Evolutionary conservation across 2,329 filamentous ascomycete species (phyloP).

Genomic region (Arthrobotrys musiformis): DNA sequence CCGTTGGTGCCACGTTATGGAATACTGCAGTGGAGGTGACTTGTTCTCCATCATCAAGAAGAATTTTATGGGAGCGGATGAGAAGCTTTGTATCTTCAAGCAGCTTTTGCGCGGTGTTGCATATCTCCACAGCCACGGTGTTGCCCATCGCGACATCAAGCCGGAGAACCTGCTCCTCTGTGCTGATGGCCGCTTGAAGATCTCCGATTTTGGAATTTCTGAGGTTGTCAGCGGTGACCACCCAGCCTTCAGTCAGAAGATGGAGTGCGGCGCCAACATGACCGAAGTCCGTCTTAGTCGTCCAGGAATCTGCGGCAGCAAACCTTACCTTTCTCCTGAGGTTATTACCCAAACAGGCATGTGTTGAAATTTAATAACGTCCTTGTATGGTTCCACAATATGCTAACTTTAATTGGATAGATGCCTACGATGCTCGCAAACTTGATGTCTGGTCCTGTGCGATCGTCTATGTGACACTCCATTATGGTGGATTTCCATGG

Average conservation of each 20-base stretch:
- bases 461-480: slow-evolving; percentile 82
- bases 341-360: slow-evolving; percentile 75
- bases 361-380: slow-evolving; percentile 61
- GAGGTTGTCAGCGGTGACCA: slow-evolving; percentile 86
- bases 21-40: slow-evolving; percentile 86
- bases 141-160: slow-evolving; percentile 91
- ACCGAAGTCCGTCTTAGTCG: slow-evolving; percentile 75
- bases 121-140: slow-evolving; percentile 83
- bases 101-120: slow-evolving; percentile 83
- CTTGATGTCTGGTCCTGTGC: slow-evolving; percentile 88
- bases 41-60: slow-evolving; percentile 79
- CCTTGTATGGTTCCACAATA: neutral
- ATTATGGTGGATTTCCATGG: slow-evolving; percentile 79
- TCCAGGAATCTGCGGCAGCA: slow-evolving; percentile 84
- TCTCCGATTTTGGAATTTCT: slow-evolving; percentile 90
- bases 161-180: slow-evolving; percentile 85
- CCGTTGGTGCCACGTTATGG: slow-evolving; percentile 92
- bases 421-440: slow-evolving; percentile 76
- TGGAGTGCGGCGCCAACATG: slow-evolving; percentile 79
- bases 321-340: slow-evolving; percentile 88
- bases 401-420: slow-evolving; percentile 59
- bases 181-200: slow-evolving; percentile 83
- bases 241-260: slow-evolving; percentile 78
- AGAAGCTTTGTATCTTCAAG: slow-evolving; percentile 87
- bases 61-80: slow-evolving; percentile 73